phyloP scores from a whole-genome alignment of 768 basidiomycete genomes.

The Lactarius deliciosus region DNA sequence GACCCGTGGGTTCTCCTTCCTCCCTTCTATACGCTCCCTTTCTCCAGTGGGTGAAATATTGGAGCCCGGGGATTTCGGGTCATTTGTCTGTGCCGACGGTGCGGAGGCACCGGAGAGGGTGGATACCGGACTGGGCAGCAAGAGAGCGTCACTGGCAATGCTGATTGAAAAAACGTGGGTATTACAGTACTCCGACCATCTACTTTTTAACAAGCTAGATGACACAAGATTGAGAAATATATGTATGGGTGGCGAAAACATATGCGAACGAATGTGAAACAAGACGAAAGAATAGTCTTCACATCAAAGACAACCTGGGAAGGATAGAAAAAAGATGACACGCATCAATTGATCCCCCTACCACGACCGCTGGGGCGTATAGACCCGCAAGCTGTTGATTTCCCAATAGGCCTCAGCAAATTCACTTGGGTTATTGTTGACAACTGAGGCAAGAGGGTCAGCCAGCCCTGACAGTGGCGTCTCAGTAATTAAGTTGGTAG shows the following conservation, averaged over 20 bases:
- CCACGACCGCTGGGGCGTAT: constrained; percentile 36
- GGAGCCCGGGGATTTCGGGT: background rate
- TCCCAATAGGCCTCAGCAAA: constrained; percentile 72
- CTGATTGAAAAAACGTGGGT: background rate
- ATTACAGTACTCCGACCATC: background rate
- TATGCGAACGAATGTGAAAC: constrained; percentile 2
- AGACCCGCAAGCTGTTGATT: constrained; percentile 59
- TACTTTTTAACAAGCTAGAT: background rate
- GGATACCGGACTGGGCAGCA: background rate
- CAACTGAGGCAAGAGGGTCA: constrained; percentile 41
- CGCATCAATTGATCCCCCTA: background rate
- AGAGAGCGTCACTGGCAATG: background rate
- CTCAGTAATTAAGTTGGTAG: background rate
- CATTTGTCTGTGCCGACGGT: background rate
- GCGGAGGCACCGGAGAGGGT: background rate
- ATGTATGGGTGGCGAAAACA: background rate
- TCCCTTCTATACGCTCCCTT: background rate
- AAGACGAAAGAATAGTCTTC: background rate
- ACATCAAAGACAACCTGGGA: background rate
- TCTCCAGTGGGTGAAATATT: background rate
- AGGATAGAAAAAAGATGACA: background rate
- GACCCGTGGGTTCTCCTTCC: too few species aligned
- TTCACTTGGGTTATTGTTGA: constrained; percentile 55
- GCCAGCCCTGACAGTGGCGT: background rate
- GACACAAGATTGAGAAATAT: background rate